Base-by-base conservation (phyloP, 2,329 filamentous ascomycete genomes). In the Alternaria sp. region DNA sequence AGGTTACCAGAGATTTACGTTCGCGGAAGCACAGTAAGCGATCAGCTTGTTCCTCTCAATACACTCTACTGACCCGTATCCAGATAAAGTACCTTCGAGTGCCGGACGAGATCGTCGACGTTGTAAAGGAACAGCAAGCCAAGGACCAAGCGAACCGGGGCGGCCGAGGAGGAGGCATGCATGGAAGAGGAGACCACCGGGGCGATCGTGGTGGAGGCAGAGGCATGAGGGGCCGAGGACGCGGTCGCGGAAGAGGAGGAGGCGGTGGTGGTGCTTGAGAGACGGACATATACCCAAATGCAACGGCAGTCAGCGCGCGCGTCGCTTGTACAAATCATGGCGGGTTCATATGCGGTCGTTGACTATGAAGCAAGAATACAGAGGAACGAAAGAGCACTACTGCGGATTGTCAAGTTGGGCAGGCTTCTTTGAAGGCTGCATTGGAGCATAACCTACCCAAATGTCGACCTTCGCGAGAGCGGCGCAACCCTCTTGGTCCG, bases 81-180 rank as follows among this genome's bases (percentile, higher is more conserved):
- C 52, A 97, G 96, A 99, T 99, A 84, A 99, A 99, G 86, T 99
- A 97, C 83, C 88, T 99, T 30, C 90, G 95, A 74, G 93, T 99
- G 4, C 93, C 95, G 56, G 95, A 99, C 82, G 95, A 98, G 81
- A 96, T 99, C 66, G 92, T 99, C 82, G 95, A 98, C 69, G 82
- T 93, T 43, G 94, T 96, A 23, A 97, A 93, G 85, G 95, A 98
- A 71, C 92, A 96, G 77, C 95, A 98, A 81, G 91, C 92, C 77
- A 87, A 86, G 67, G 89, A 93, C 74, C 83, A 86, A 62, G 81
- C 81, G 32, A 77, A 74, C 49, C 81, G 83, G 83, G 91, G 90
- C 75, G 86, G 90, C 61, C 89, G 91, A 49, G 89, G 90, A 51
- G 89, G 90, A 44, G 85, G 89, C 43, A 86, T 87, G 65, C 86